Evolutionary conservation across 2,329 filamentous ascomycete species (phyloP).

Genomic region (Huntiella omanensis): DNA sequence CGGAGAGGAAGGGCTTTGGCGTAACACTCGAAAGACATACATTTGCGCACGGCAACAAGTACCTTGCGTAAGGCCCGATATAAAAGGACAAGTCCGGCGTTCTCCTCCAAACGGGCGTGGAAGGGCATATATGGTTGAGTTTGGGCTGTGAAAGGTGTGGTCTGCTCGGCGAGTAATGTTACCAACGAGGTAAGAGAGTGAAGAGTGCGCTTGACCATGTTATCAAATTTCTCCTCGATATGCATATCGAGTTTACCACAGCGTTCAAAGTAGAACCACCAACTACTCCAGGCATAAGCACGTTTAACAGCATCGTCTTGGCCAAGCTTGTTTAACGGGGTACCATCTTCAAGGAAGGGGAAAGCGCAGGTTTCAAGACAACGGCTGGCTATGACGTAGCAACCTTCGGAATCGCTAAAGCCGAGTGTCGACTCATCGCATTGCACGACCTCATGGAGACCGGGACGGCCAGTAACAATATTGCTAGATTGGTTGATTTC

Average conservation of each 20-base stretch:
- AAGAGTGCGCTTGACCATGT: conserved; percentile 11
- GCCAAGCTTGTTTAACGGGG: conserved; percentile 8
- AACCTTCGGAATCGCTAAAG: conserved; percentile 9
- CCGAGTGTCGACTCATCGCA: conserved; percentile 4
- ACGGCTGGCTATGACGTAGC: conserved; percentile 10
- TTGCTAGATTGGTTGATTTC: neutral
- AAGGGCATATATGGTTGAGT: conserved; percentile 8
- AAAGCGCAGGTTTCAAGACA: conserved; percentile 10
- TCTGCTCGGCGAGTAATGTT: conserved; percentile 9
- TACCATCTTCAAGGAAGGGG: conserved; percentile 9
- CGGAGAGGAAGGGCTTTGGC: conserved; percentile 10
- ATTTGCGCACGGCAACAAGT: conserved; percentile 6
- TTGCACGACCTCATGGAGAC: conserved; percentile 8
- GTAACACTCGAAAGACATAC: conserved; percentile 9
- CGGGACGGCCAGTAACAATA: conserved; percentile 2
- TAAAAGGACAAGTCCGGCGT: conserved; percentile 8
- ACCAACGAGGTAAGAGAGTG: conserved; percentile 10
- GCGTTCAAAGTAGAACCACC: conserved; percentile 10
- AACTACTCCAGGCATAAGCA: conserved; percentile 7
- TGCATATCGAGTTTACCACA: conserved; percentile 9
- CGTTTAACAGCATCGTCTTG: conserved; percentile 2
- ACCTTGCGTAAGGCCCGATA: conserved; percentile 7
- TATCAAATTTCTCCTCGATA: conserved; percentile 10
- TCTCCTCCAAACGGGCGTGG: conserved; percentile 9
- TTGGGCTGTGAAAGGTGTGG: conserved; percentile 8